Conservation (phyloP, 73 alveolate species). For the Paramecium octaurelia region DNA sequence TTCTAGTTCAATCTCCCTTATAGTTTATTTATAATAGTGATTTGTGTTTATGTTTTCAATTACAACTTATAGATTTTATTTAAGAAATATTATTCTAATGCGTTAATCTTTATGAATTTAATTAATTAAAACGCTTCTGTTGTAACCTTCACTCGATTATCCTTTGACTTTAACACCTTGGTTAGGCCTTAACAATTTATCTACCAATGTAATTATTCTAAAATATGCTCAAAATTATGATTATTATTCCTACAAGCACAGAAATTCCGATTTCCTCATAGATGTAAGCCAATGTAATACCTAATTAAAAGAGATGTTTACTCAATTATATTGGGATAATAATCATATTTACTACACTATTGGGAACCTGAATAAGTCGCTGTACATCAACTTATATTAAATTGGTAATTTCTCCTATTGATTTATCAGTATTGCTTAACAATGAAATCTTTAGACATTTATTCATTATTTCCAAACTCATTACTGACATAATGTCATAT, state of each 20-base stretch:
- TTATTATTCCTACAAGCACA: slow-evolving; percentile 25
- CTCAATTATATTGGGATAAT: neutral
- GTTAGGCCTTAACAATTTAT: slow-evolving; percentile 10
- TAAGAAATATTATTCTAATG: slow-evolving; percentile 32
- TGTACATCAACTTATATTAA: slow-evolving; percentile 51
- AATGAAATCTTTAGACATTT: slow-evolving; percentile 42
- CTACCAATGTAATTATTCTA: slow-evolving; percentile 15
- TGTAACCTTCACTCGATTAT: slow-evolving; percentile 14
- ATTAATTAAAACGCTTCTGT: slow-evolving; percentile 32
- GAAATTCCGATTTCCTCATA: slow-evolving; percentile 42
- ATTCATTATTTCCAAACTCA: slow-evolving; percentile 12
- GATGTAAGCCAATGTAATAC: neutral
- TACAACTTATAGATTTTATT: neutral
- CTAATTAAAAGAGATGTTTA: neutral
- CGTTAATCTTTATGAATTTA: slow-evolving; percentile 56
- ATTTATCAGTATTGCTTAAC: neutral
- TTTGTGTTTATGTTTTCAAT: no score
- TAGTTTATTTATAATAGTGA: no score
- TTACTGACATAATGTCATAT: neutral
- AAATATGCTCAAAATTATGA: neutral
- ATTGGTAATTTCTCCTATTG: slow-evolving; percentile 33
- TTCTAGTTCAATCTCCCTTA: slow-evolving; percentile 1
- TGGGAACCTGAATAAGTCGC: neutral
- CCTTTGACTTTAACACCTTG: slow-evolving; percentile 3
- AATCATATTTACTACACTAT: neutral